Base-by-base conservation (phyloP, 306 rosid genomes). In the Corylus heterophylla region DNA sequence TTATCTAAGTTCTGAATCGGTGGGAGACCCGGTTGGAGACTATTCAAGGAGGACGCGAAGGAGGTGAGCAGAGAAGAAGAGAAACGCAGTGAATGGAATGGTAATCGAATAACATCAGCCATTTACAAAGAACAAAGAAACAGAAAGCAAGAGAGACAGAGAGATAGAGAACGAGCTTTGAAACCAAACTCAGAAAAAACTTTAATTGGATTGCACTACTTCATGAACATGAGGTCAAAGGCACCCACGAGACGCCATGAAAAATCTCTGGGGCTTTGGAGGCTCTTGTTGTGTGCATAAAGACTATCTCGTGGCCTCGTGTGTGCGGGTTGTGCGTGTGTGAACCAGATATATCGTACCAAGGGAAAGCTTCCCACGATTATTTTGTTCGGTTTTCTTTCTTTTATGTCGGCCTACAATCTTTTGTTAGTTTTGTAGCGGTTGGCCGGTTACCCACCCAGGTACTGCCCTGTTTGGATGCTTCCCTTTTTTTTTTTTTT, bases 61-160 rank as follows among this genome's bases (percentile, higher is more conserved):
- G 89, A 82, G 27, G 86, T 69, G 42, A 80, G 87, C 4, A 87
- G 64, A 74, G 91, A 81, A 42, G 86, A 76, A 42, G 96, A 83
- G 81, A 85, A 87, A 55, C 82, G 93, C 71, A 81, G 88, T 54
- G 93, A 85, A 73, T 83, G 93, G 55, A 81, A 86, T 71, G 88
- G 89, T 56, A 89, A 80, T 74, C 87, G 91, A 79, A 88, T 51
- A 79, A 85, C 89, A 87, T 85, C 90, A 10, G 98, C 98, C 98
- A 94, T 94, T 85, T 80, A 79, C n/a, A 76, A 42, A 9, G 39
- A 62, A 49, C 2, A 44, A 56, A 47, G 22, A 18, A 18, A 39
- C 6, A 42, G 59, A 54, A 13, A 39, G 13, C 12, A 12, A 61
- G 12, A 25, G 58, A 54, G 31, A 76, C 56, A 71, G 63, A 77